Evolutionary conservation across 331 rosid genomes (phyloP).

Genomic region (Spiraea crenata): DNA sequence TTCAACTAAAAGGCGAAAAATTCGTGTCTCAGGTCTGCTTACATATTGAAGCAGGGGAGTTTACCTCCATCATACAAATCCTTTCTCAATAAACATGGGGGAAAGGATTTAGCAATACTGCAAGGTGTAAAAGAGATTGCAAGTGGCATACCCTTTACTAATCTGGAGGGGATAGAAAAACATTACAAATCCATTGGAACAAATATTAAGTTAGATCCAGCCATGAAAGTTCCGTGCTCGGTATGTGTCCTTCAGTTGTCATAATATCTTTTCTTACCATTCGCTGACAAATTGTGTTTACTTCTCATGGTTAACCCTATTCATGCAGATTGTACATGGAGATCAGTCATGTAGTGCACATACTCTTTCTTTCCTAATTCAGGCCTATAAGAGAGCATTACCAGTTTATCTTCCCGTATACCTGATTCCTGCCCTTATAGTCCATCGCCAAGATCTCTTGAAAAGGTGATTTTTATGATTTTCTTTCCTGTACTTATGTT

Average conservation of each 20-base stretch:
- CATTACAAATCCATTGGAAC: conserved; percentile 57
- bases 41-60: conserved; percentile 91
- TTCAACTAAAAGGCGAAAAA: conserved; percentile 7
- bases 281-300: neutral
- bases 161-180: conserved; percentile 59
- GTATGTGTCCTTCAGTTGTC: conserved; percentile 42
- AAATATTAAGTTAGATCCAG: conserved; percentile 61
- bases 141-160: conserved; percentile 61
- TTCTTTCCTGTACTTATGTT: neutral
- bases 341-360: conserved; percentile 79
- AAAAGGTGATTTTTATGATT: conserved; percentile 62
- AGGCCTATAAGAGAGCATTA: conserved; percentile 87
- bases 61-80: conserved; percentile 87
- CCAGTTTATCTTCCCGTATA: conserved; percentile 97
- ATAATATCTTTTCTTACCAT: conserved; percentile 11
- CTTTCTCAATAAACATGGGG: conserved; percentile 92
- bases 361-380: conserved; percentile 63
- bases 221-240: conserved; percentile 85
- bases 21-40: conserved; percentile 77
- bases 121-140: conserved; percentile 79
- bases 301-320: neutral
- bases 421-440: conserved; percentile 90
- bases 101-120: conserved; percentile 73
- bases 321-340: conserved; percentile 86
- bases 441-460: conserved; percentile 78